These are phyloP conservation scores for Penicillium oxalicum DNA, from an alignment of 2,329 filamentous ascomycete genomes.

Conservation along the genomic window DNA sequence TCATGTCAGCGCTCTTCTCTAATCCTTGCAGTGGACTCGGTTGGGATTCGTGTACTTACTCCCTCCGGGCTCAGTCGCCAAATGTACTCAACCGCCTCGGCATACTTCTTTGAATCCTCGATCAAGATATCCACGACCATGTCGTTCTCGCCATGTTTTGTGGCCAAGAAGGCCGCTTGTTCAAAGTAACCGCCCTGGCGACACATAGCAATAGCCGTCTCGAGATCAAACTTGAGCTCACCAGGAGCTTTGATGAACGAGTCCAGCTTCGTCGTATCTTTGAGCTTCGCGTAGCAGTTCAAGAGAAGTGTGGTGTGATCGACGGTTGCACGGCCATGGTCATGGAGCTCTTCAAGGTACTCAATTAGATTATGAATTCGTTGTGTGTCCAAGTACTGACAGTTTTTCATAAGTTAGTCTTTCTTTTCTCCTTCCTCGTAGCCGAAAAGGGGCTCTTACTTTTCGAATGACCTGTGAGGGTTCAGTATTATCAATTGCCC, in stretches of 20 bases:
- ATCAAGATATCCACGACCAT: conserved; percentile 93
- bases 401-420: too few species aligned
- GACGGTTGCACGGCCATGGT: conserved; percentile 84
- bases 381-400: conserved; percentile 87
- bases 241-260: conserved; percentile 88
- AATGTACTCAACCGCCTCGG: conserved; percentile 83
- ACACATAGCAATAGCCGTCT: conserved; percentile 96
- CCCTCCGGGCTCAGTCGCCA: conserved; percentile 75
- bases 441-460: conserved; percentile 38
- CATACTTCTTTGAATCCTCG: conserved; percentile 87
- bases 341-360: conserved; percentile 92
- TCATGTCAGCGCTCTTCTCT: conserved; percentile 26
- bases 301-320: conserved; percentile 92
- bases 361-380: conserved; percentile 95
- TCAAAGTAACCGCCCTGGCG: conserved; percentile 95
- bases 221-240: conserved; percentile 91
- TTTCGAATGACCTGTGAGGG: conserved; percentile 95
- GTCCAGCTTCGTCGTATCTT: conserved; percentile 93
- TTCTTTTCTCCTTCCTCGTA: too few species aligned
- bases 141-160: conserved; percentile 88
- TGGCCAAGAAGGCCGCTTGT: conserved; percentile 90
- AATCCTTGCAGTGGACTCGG: too few species aligned
- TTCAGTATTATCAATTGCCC: conserved; percentile 91
- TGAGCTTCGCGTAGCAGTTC: conserved; percentile 97
- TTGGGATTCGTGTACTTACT: conserved; percentile 44